phyloP scores from a whole-genome alignment of 2,329 filamentous ascomycete genomes.

The Fusarium nisikadoi region DNA sequence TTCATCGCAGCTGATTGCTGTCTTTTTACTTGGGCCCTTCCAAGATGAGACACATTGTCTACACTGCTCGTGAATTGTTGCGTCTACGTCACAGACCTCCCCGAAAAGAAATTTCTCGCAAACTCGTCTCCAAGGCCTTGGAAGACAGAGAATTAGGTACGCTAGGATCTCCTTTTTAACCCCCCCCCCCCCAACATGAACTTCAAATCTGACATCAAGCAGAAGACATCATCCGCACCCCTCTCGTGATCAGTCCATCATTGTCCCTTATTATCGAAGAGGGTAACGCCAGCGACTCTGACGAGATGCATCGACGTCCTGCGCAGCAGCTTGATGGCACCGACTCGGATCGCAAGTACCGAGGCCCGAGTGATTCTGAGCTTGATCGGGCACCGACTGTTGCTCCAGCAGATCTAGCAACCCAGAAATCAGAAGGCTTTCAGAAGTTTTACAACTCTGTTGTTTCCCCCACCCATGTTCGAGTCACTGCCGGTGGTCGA shows the following conservation, averaged over 20 bases:
- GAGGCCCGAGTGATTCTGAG: conserved; percentile 58
- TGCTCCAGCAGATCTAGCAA: conserved; percentile 62
- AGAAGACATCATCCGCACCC: conserved; percentile 48
- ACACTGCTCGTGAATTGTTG: conserved; percentile 59
- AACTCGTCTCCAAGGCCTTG: conserved; percentile 50
- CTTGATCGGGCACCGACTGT: conserved; percentile 59
- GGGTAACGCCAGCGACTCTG: conserved; percentile 13
- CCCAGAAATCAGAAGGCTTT: conserved; percentile 73
- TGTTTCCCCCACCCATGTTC: conserved; percentile 73
- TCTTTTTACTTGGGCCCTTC: conserved; percentile 54
- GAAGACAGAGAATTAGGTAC: conserved; percentile 56
- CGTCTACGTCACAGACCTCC: conserved; percentile 45
- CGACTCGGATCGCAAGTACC: conserved; percentile 57
- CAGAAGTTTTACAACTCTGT: conserved; percentile 75
- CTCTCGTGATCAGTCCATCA: background rate
- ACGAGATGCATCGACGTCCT: conserved; percentile 24
- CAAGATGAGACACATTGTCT: conserved; percentile 57
- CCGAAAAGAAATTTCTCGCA: conserved; percentile 42
- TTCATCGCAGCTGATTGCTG: conserved; percentile 44
- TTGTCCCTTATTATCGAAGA: conserved; percentile 50
- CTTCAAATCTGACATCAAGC: conserved; percentile 12
- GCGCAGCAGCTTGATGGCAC: conserved; percentile 53
- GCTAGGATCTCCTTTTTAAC: conserved; percentile 6
- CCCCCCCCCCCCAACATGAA: background rate
- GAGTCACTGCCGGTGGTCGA: conserved; percentile 73